Percentiles rank a stretch among this genome's conserved stretches.
phyloP scores from a whole-genome alignment of 202 grass and related monocot genomes.

The Hordeum pubiflorum region DNA sequence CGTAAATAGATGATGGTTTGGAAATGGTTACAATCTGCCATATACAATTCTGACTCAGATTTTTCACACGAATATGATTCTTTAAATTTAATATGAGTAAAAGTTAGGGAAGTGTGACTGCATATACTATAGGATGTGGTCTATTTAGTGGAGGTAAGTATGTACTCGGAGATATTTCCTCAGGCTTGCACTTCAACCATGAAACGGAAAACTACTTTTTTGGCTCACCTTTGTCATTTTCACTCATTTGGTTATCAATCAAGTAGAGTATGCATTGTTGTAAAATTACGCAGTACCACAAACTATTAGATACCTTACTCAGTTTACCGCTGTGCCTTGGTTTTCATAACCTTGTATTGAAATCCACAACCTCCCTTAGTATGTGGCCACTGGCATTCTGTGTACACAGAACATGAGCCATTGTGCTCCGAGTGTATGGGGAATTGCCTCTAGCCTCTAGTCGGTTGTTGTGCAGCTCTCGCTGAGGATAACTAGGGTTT shows the following conservation, averaged over 20 bases:
- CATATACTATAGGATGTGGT: background rate
- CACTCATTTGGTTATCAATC: background rate
- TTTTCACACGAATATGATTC: background rate
- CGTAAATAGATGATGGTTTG: background rate
- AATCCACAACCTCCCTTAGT: background rate
- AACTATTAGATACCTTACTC: background rate
- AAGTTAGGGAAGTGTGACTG: background rate
- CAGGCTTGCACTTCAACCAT: background rate
- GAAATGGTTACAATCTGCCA: background rate
- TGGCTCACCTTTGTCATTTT: background rate
- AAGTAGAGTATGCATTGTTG: background rate
- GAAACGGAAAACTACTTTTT: background rate
- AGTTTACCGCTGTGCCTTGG: background rate
- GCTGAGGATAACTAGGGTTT: conserved; percentile 12
- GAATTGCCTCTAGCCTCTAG: too few species aligned
- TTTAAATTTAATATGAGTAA: background rate
- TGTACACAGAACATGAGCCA: background rate
- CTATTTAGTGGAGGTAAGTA: background rate
- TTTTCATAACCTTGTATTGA: background rate
- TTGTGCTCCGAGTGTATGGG: too few species aligned
- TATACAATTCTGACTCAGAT: background rate
- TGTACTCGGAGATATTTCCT: background rate
- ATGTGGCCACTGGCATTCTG: background rate
- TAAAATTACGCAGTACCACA: background rate
- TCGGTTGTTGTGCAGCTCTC: background rate